Evolutionary conservation across 768 basidiomycete species (phyloP).

Genomic region (Kwoniella shandongensis): DNA sequence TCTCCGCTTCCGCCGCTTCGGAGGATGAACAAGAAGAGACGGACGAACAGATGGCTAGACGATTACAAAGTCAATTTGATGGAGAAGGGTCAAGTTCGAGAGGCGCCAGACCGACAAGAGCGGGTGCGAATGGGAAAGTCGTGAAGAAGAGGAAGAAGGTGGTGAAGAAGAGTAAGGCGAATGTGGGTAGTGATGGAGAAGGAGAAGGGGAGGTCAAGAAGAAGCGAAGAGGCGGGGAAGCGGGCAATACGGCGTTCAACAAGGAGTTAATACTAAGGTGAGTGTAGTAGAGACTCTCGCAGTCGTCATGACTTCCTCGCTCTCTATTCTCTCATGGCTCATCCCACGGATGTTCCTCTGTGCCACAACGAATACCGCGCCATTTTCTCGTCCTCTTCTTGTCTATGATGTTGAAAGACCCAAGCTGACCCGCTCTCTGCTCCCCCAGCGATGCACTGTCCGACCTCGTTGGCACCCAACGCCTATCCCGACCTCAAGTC

Average conservation of each 20-base stretch:
- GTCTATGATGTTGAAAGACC: background rate
- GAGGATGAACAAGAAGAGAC: slow-evolving; percentile 58
- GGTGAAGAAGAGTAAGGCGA: slow-evolving; percentile 47
- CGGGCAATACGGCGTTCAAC: slow-evolving; percentile 48
- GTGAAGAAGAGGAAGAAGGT: slow-evolving; percentile 25
- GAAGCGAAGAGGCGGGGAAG: slow-evolving; percentile 59
- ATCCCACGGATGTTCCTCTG: background rate
- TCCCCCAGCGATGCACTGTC: slow-evolving; percentile 69
- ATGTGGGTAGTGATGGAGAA: slow-evolving; percentile 39
- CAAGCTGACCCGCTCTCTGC: background rate
- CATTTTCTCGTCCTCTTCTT: background rate
- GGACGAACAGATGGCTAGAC: slow-evolving; percentile 70
- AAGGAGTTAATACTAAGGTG: slow-evolving; percentile 59
- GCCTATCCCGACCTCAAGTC: slow-evolving; percentile 79
- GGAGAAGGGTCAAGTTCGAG: slow-evolving; percentile 34
- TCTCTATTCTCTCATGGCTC: background rate
- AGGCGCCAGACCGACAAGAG: slow-evolving; percentile 55
- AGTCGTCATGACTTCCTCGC: background rate
- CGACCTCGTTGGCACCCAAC: slow-evolving; percentile 65
- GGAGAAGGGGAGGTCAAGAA: slow-evolving; percentile 42
- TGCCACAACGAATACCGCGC: no score
- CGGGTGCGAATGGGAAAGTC: no score
- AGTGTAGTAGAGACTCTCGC: slow-evolving; percentile 24
- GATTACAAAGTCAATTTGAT: slow-evolving; percentile 70
- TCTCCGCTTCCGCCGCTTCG: slow-evolving; percentile 8